Percentiles rank a stretch among this genome's conserved stretches.
phyloP scores from a whole-genome alignment of 106 monocot species.

The Amphibolis antarctica region DNA sequence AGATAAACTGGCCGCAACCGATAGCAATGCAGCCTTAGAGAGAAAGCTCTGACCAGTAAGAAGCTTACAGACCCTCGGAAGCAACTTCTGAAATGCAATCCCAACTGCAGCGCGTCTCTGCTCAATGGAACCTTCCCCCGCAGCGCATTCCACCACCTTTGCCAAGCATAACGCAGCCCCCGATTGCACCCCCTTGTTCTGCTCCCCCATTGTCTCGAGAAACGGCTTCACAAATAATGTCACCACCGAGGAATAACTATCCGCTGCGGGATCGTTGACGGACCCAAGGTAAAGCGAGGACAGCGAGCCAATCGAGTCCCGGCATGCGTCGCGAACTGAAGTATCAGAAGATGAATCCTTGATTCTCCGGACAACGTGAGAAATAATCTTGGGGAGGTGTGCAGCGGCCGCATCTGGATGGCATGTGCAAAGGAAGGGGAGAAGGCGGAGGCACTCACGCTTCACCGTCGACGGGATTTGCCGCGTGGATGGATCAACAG shows the following conservation, averaged over 20 bases:
- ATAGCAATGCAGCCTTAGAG: slow-evolving; percentile 68
- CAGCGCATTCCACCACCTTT: slow-evolving; percentile 58
- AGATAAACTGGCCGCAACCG: slow-evolving; percentile 56
- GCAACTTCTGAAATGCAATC: slow-evolving; percentile 48
- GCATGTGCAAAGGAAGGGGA: slow-evolving; percentile 45
- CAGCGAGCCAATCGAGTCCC: slow-evolving; percentile 46
- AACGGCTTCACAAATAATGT: slow-evolving; percentile 72
- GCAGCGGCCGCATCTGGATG: slow-evolving; percentile 52
- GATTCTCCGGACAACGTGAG: slow-evolving; percentile 61
- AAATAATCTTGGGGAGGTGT: slow-evolving; percentile 66
- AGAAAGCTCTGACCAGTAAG: slow-evolving; percentile 60
- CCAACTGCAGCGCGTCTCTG: slow-evolving; percentile 3
- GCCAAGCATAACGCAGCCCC: slow-evolving; percentile 69
- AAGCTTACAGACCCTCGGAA: slow-evolving; percentile 72
- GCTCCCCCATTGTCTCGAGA: slow-evolving; percentile 79
- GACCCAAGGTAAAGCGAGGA: slow-evolving; percentile 50
- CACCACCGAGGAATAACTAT: slow-evolving; percentile 25
- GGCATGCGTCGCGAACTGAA: slow-evolving; percentile 73
- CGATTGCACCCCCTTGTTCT: slow-evolving; percentile 64
- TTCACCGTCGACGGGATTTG: slow-evolving; percentile 32
- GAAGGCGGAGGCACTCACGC: slow-evolving; percentile 72
- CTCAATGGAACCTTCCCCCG: slow-evolving; percentile 5
- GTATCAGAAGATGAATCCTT: slow-evolving; percentile 75
- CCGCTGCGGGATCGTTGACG: background rate
- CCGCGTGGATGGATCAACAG: slow-evolving; percentile 13